Base-by-base conservation (phyloP, 1,284 basidiomycete genomes). In the Leccinum subfulvum region DNA sequence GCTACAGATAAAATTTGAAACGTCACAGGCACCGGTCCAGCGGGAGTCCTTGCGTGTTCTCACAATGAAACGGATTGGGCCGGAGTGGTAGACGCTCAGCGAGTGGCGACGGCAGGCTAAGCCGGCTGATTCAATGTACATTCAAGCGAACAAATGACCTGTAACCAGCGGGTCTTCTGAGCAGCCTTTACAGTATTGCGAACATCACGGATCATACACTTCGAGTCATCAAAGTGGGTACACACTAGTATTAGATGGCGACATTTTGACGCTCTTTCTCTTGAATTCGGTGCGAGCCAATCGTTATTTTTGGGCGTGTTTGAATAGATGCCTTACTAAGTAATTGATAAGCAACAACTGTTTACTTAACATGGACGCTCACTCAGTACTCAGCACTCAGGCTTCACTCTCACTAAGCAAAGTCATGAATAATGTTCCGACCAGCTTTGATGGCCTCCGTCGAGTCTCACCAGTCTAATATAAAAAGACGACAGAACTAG, bases 351-450 rank as follows among this genome's bases (percentile, higher is more conserved):
- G 39, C n/a, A 41, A 41, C 39, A 9, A n/a, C 39, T 10, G 16
- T 41, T n/a, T n/a, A n/a, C n/a, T 35, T 13, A 35, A 13, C 33
- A 35, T 35, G 33, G 4, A 35, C 39, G 39, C 16, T 60, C 4
- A 23, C n/a, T 6, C 28, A 28, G 28, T 61, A 30, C 28, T 28
- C 28, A 28, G 21, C 3, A 23, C 30, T 10, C 33, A 35, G 33
- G 33, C 33, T 35, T 59, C 13, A 8, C 37, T 61, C 58, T 44
- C 41, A 57, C 64, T 58, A 44, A 49, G 56, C 52, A 21, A 66
- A 57, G 3, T 35, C 6, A 7, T 39, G 16, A 23, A 23, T 37
- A 26, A n/a, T 39, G 10, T 62, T 56, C 52, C 52, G 51, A 14
- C 7, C n/a, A 37, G 44, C 18, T 35, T 51, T 4, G 4, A 7